phyloP scores from a whole-genome alignment of 2,329 filamentous ascomycete genomes.

The Colletotrichum sublineola region DNA sequence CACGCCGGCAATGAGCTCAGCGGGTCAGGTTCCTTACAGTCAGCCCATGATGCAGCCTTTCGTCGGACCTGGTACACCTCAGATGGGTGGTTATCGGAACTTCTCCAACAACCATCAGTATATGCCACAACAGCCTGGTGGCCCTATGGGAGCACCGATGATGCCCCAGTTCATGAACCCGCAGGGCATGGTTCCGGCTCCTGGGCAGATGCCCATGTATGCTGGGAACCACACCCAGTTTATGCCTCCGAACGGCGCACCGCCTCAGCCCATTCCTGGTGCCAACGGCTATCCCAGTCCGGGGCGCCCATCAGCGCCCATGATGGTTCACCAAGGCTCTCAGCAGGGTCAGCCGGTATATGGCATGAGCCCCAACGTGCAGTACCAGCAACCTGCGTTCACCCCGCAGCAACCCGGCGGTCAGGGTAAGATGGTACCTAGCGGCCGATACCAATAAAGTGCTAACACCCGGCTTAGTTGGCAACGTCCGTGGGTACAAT shows the following conservation, averaged over 20 bases:
- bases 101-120: slow-evolving; percentile 81
- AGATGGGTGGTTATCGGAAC: slow-evolving; percentile 78
- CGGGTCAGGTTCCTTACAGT: slow-evolving; percentile 77
- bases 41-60: slow-evolving; percentile 80
- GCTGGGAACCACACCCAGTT: slow-evolving; percentile 73
- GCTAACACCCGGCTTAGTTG: slow-evolving; percentile 65
- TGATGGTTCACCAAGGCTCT: slow-evolving; percentile 96
- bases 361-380: slow-evolving; percentile 81
- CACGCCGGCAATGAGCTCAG: slow-evolving; percentile 75
- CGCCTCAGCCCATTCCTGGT: slow-evolving; percentile 72
- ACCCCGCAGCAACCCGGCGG: slow-evolving; percentile 74
- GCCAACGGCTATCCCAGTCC: slow-evolving; percentile 90
- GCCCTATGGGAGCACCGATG: slow-evolving; percentile 80
- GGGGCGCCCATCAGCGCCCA: slow-evolving; percentile 80
- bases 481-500: slow-evolving; percentile 71
- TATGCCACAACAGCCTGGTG: slow-evolving; percentile 73
- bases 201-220: slow-evolving; percentile 83
- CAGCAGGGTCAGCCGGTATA: slow-evolving; percentile 88
- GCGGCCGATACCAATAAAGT: slow-evolving; percentile 42
- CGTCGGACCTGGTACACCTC: slow-evolving; percentile 76
- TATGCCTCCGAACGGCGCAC: slow-evolving; percentile 70
- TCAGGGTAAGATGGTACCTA: slow-evolving; percentile 71
- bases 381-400: slow-evolving; percentile 82
- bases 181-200: slow-evolving; percentile 76
- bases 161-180: slow-evolving; percentile 85